These are phyloP conservation scores for Aspergillus quadricinctus DNA, from an alignment of 2,329 filamentous ascomycete genomes.

Conservation along the genomic window DNA sequence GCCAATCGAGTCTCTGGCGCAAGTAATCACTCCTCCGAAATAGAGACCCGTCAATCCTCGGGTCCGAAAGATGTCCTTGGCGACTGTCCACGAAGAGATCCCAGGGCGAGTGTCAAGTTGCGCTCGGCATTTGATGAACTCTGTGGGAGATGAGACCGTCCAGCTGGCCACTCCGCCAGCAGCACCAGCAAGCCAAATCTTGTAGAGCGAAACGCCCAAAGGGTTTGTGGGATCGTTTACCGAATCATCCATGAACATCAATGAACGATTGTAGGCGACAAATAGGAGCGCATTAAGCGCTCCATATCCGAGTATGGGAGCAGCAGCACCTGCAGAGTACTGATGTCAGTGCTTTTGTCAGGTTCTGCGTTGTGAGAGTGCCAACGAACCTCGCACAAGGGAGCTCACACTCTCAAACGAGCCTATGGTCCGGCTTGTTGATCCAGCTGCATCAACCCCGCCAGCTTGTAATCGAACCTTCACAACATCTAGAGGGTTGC, in stretches of 20 bases:
- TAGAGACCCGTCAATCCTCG: conserved; percentile 70
- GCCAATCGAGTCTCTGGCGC: conserved; percentile 78
- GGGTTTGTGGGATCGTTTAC: conserved; percentile 43
- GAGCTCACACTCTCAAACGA: conserved; percentile 33
- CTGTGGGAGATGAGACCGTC: conserved; percentile 80
- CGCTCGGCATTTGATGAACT: conserved; percentile 83
- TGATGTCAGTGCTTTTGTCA: conserved; percentile 5
- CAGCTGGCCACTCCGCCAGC: conserved; percentile 80
- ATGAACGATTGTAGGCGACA: conserved; percentile 82
- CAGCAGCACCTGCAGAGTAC: conserved; percentile 62
- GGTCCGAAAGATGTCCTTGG: conserved; percentile 55
- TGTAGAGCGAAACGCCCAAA: conserved; percentile 51
- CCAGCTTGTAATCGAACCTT: conserved; percentile 78
- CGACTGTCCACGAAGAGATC: conserved; percentile 60
- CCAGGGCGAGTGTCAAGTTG: conserved; percentile 56
- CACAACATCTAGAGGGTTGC: conserved; percentile 77
- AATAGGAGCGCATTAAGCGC: conserved; percentile 88
- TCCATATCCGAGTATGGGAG: conserved; percentile 84
- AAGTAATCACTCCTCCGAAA: conserved; percentile 75
- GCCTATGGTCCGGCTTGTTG: conserved; percentile 20
- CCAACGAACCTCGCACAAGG: conserved; percentile 36
- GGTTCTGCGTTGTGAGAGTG: neutral
- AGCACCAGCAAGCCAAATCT: conserved; percentile 75
- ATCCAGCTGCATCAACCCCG: conserved; percentile 19
- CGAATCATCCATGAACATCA: conserved; percentile 53